These are phyloP conservation scores for Lonicera japonica DNA, from an alignment of 129 eudicot species.

Conservation along the genomic window DNA sequence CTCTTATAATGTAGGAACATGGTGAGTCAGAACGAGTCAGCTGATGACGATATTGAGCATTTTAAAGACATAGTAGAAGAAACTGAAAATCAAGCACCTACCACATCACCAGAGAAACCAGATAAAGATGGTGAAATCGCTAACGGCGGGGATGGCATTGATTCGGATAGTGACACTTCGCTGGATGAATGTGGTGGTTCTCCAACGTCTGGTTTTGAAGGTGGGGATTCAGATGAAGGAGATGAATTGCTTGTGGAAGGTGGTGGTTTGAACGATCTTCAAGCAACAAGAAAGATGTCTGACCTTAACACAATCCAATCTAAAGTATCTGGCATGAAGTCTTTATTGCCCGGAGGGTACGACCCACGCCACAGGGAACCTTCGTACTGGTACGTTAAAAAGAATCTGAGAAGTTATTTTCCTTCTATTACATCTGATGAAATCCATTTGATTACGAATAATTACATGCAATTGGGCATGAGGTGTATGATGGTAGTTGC, in stretches of 20 bases:
- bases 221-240: constrained; percentile 45
- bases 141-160: constrained; percentile 8
- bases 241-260: constrained; percentile 38
- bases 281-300: constrained; percentile 26
- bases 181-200: constrained; percentile 42
- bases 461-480: too few species aligned
- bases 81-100: constrained; percentile 20
- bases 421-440: too few species aligned
- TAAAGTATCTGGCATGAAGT: constrained; percentile 23
- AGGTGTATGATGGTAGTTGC: too few species aligned
- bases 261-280: constrained; percentile 22
- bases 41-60: constrained; percentile 95
- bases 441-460: too few species aligned
- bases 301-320: constrained; percentile 19
- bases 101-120: constrained; percentile 12
- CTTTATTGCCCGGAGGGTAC: constrained; percentile 72
- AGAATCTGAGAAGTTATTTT: too few species aligned
- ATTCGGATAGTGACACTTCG: constrained; percentile 30
- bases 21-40: constrained; percentile 83
- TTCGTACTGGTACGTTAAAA: constrained; percentile 45
- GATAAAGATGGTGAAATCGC: constrained; percentile 19
- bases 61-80: constrained; percentile 76
- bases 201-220: constrained; percentile 53
- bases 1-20: constrained; percentile 49
- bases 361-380: constrained; percentile 92